These are phyloP conservation scores for Glycyrrhiza uralensis DNA, from an alignment of 306 rosid genomes.

Conservation along the genomic window DNA sequence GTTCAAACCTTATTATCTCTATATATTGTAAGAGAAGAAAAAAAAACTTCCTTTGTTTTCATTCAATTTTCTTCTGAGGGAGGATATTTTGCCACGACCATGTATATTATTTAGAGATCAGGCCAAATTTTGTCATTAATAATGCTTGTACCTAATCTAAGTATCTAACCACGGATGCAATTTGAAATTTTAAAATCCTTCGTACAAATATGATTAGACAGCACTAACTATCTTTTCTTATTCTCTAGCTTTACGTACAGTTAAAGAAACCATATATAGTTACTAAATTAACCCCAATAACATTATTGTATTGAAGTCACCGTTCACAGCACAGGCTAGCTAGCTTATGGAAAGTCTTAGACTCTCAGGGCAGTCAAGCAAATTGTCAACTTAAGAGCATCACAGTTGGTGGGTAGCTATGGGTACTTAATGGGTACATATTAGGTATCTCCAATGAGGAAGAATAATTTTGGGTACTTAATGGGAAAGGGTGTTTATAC, in stretches of 20 bases:
- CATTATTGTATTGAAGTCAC: neutral
- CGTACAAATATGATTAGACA: constrained; percentile 17
- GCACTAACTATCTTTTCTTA: neutral
- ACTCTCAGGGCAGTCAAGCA: too few species aligned
- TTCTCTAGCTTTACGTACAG: neutral
- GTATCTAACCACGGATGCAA: neutral
- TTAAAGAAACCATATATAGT: neutral
- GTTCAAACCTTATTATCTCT: too few species aligned
- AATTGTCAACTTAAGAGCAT: too few species aligned
- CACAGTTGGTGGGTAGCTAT: too few species aligned
- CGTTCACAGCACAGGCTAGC: too few species aligned
- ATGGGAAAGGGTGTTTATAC: too few species aligned
- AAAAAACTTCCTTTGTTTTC: too few species aligned
- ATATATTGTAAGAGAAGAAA: too few species aligned
- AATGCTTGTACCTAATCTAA: constrained; percentile 35
- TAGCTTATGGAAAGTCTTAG: too few species aligned
- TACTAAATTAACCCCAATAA: neutral
- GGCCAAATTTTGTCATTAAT: constrained; percentile 19
- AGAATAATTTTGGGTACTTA: too few species aligned
- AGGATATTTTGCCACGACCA: neutral
- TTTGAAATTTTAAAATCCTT: constrained; percentile 22
- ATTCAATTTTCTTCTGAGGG: neutral
- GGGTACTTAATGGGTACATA: too few species aligned
- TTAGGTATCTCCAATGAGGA: too few species aligned
- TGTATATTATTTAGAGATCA: neutral